Evolutionary conservation across 2,329 filamentous ascomycete species (phyloP).

Genomic region (Xylariaceae sp.): DNA sequence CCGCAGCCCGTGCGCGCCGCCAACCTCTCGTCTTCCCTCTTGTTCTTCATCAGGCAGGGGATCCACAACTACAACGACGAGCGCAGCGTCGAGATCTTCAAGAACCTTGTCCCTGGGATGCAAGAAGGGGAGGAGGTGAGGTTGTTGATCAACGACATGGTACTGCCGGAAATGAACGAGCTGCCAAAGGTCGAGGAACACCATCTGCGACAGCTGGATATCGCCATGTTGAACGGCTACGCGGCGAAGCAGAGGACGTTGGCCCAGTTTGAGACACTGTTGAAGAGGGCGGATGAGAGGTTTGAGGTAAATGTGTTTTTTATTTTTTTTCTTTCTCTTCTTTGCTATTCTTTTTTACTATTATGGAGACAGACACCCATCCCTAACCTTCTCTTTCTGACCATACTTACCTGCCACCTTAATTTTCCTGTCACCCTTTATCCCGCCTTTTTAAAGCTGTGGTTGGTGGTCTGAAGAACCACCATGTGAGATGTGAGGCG

Average conservation of each 20-base stretch:
- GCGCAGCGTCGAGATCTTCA: constrained; percentile 12
- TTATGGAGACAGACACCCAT: no score
- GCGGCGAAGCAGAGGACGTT: constrained; percentile 24
- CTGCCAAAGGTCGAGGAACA: constrained; percentile 20
- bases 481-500: no score
- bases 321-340: no score
- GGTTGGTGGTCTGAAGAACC: no score
- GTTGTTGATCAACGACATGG: constrained; percentile 31
- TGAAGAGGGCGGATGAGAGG: constrained; percentile 20
- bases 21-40: no score
- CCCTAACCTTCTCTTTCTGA: no score
- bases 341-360: no score
- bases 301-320: no score
- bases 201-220: constrained; percentile 27
- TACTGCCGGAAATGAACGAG: constrained; percentile 25
- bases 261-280: constrained; percentile 18
- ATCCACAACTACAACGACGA: constrained; percentile 14
- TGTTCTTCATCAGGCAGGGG: constrained; percentile 13
- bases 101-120: constrained; percentile 12
- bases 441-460: no score
- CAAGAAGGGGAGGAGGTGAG: constrained; percentile 19
- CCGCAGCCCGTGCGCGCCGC: constrained; percentile 11
- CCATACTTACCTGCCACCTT: no score
- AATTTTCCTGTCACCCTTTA: no score
- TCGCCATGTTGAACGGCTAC: constrained; percentile 27